Base-by-base conservation (phyloP, 2,329 filamentous ascomycete species). In the Ophiostoma quercus region DNA sequence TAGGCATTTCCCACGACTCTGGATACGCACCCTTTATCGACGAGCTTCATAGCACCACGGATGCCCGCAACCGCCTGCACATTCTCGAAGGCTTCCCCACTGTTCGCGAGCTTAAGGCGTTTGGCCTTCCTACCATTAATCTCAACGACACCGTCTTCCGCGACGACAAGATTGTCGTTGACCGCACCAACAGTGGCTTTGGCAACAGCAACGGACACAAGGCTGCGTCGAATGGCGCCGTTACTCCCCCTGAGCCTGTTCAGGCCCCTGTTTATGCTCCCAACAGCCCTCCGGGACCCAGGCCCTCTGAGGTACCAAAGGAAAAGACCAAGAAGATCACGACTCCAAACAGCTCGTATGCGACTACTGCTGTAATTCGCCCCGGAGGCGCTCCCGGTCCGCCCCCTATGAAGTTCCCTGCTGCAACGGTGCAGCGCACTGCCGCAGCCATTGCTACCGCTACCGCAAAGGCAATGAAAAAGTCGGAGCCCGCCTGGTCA, bases 1-100 rank as follows among this genome's bases (percentile, higher is more conserved):
- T 90, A 47, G 88, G 87, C 65, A 82, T 88, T 67, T 88, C 86
- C 1, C 87, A 88, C 74, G 86, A 89, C 74, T 80, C 85, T 34
- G 83, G 83, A 8, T 89, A 89, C 74, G 85, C 84, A 4, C 82
- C 86, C 9, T 86, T 88, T 73, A 77, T 90, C 25, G 83, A 86
- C 73, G 83, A 86, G 71, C 77, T 88, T 3, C 77, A 84, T 32
- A 78, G 79, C 63, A 82, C 86, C 51, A 78, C 82, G 12, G 74
- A 75, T 8, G 78, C 76, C 29, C 79, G 79, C 29, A 74, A 78
- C 41, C 82, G 83, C 68, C 78, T 88, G 70, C 83, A 81, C 65
- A 79, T 89, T 29, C 77, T 88, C 29, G 85, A 88, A 74, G 85
- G 86, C 3, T 76, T 77, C 7, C 82, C 85, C 0, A 81, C 82